These are phyloP conservation scores for Leccinum fibrillosum DNA, from an alignment of 768 basidiomycete genomes.

Conservation along the genomic window DNA sequence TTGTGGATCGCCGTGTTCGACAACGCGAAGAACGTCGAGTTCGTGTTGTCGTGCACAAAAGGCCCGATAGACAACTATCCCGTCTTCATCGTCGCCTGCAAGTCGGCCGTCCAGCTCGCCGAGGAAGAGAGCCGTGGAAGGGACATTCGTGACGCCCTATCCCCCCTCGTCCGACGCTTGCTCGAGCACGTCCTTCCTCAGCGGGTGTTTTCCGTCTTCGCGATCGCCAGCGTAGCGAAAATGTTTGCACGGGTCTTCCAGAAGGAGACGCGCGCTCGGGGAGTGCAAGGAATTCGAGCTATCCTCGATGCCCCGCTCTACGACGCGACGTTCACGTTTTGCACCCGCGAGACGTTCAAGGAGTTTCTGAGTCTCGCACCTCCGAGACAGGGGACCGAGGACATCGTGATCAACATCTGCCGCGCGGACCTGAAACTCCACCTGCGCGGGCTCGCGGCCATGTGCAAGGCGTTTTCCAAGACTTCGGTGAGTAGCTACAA, in stretches of 20 bases:
- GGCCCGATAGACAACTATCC: constrained; percentile 61
- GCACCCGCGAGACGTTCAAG: constrained; percentile 43
- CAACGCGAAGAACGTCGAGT: constrained; percentile 13
- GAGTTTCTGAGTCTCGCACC: background rate
- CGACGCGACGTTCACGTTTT: constrained; percentile 54
- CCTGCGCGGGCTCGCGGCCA: constrained; percentile 32
- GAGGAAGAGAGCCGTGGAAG: constrained; percentile 9
- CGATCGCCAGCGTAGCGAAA: constrained; percentile 42
- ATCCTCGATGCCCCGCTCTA: constrained; percentile 55
- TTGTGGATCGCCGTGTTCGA: constrained; percentile 33
- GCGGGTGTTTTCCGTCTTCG: constrained; percentile 55
- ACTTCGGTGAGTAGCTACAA: constrained; percentile 49
- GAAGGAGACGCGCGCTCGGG: constrained; percentile 35
- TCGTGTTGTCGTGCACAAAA: constrained; percentile 56
- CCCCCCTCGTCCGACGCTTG: constrained; percentile 10
- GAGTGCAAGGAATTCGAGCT: constrained; percentile 17
- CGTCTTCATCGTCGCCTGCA: constrained; percentile 34
- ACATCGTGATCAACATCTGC: constrained; percentile 29
- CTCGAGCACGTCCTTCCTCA: constrained; percentile 10
- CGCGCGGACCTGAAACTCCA: constrained; percentile 32
- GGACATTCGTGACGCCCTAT: constrained; percentile 5
- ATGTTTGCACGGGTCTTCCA: constrained; percentile 44
- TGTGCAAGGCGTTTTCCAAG: constrained; percentile 55
- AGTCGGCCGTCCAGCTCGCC: constrained; percentile 10
- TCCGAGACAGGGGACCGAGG: background rate